A percentile compares a stretch with the other conserved stretches of the same genome.
These are phyloP conservation scores for Stephanocyclus meneghinianus DNA, from an alignment of 352 stramenopile species.

Conservation along the genomic window DNA sequence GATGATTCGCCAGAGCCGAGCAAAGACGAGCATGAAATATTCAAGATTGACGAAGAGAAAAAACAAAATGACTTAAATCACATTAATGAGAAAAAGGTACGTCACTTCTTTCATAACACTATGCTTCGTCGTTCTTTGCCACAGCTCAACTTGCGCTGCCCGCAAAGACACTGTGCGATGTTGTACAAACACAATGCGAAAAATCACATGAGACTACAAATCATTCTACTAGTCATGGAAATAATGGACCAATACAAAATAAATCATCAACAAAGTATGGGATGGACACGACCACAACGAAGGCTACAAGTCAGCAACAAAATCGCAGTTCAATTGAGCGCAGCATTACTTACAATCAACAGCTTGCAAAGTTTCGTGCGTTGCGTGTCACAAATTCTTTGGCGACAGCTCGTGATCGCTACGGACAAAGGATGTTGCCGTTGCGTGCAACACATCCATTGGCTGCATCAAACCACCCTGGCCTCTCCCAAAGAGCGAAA, in stretches of 20 bases:
- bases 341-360: neutral
- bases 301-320: neutral
- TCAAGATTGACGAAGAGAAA: neutral
- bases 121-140: too few relatives aligned
- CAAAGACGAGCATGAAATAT: neutral
- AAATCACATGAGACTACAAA: neutral
- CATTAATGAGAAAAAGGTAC: neutral
- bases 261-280: neutral
- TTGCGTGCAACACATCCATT: constrained; percentile 3
- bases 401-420: neutral
- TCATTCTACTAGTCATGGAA: neutral
- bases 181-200: too few relatives aligned
- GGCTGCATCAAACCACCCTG: neutral
- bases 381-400: neutral
- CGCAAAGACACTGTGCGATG: too few relatives aligned
- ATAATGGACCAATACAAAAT: neutral
- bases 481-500: constrained; percentile 1
- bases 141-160: too few relatives aligned
- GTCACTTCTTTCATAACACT: neutral
- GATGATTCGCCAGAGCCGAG: neutral
- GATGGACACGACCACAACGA: neutral
- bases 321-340: neutral
- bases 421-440: neutral
- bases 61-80: neutral
- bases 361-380: neutral